A percentile compares a stretch with the other conserved stretches of the same genome.
Conservation (phyloP, 257 asterid genomes). For the Salvia rosmarinus region DNA sequence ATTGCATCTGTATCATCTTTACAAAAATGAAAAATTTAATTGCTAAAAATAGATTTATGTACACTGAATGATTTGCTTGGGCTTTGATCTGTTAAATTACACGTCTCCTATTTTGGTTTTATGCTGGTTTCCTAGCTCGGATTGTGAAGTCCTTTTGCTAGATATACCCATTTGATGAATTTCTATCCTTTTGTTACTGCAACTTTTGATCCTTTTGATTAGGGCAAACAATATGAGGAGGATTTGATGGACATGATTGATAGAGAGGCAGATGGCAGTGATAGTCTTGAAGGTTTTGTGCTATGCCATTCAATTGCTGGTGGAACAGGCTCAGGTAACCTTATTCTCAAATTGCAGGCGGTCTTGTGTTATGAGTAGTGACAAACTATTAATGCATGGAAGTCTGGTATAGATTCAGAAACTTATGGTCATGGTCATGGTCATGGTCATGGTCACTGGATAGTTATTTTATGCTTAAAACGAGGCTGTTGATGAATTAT, state of each 20-base stretch:
- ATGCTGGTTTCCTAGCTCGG: constrained; percentile 16
- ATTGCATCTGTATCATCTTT: background rate
- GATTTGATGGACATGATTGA: constrained; percentile 99
- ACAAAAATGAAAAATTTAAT: background rate
- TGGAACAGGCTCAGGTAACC: constrained; percentile 88
- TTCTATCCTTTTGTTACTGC: constrained; percentile 18
- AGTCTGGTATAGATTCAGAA: background rate
- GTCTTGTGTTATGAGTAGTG: constrained; percentile 9
- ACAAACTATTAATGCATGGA: constrained; percentile 5
- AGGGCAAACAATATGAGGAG: constrained; percentile 98
- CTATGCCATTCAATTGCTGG: constrained; percentile 99
- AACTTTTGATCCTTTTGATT: constrained; percentile 31
- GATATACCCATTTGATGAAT: constrained; percentile 1
- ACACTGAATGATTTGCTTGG: constrained; percentile 6
- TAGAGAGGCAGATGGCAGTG: constrained; percentile 99
- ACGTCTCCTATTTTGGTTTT: background rate
- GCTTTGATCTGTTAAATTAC: constrained; percentile 10
- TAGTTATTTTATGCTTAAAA: background rate
- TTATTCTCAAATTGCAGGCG: constrained; percentile 9
- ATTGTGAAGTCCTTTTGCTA: background rate
- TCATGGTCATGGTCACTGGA: constrained; percentile 7
- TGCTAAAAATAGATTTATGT: background rate
- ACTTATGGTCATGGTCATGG: constrained; percentile 9
- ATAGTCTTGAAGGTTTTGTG: constrained; percentile 99
- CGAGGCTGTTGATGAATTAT: background rate